A percentile compares a stretch with the other conserved stretches of the same genome.
phyloP scores from a whole-genome alignment of 2,329 filamentous ascomycete genomes.

The Ascochyta clinopodiicola region DNA sequence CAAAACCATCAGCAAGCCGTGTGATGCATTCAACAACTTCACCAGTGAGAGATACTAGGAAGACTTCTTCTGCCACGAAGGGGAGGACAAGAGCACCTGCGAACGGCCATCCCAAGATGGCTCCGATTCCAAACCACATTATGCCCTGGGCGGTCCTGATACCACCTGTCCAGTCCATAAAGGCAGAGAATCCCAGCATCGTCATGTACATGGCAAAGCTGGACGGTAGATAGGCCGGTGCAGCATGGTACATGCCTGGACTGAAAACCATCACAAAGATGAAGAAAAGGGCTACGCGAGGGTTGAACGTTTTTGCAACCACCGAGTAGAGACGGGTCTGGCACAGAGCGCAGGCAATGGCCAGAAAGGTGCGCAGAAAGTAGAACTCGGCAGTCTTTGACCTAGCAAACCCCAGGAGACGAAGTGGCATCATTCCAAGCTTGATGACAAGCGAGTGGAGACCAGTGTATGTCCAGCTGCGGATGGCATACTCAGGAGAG shows the following conservation, averaged over 20 bases:
- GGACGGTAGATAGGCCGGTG: slow-evolving; percentile 84
- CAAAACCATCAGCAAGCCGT: slow-evolving; percentile 70
- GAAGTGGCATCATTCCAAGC: slow-evolving; percentile 63
- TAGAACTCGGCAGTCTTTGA: slow-evolving; percentile 77
- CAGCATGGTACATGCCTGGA: slow-evolving; percentile 93
- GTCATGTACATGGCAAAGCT: slow-evolving; percentile 96
- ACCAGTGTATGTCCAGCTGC: slow-evolving; percentile 89
- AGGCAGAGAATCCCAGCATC: slow-evolving; percentile 84
- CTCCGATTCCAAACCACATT: slow-evolving; percentile 87
- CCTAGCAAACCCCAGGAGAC: slow-evolving; percentile 28
- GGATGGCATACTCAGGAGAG: slow-evolving; percentile 90
- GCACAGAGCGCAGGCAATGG: slow-evolving; percentile 77
- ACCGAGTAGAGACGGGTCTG: slow-evolving; percentile 83
- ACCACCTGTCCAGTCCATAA: slow-evolving; percentile 87
- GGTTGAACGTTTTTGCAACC: slow-evolving; percentile 77
- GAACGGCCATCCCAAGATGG: slow-evolving; percentile 93
- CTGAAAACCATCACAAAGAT: slow-evolving; percentile 77
- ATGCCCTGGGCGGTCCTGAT: slow-evolving; percentile 83
- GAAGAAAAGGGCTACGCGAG: slow-evolving; percentile 85
- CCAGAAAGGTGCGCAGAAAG: slow-evolving; percentile 77
- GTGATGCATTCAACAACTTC: slow-evolving; percentile 65
- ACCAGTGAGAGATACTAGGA: slow-evolving; percentile 61
- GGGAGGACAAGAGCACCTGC: slow-evolving; percentile 81
- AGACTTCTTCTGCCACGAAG: slow-evolving; percentile 78
- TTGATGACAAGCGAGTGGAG: slow-evolving; percentile 78